Conservation (phyloP, 2,329 filamentous ascomycete species). For the Alternaria panax region DNA sequence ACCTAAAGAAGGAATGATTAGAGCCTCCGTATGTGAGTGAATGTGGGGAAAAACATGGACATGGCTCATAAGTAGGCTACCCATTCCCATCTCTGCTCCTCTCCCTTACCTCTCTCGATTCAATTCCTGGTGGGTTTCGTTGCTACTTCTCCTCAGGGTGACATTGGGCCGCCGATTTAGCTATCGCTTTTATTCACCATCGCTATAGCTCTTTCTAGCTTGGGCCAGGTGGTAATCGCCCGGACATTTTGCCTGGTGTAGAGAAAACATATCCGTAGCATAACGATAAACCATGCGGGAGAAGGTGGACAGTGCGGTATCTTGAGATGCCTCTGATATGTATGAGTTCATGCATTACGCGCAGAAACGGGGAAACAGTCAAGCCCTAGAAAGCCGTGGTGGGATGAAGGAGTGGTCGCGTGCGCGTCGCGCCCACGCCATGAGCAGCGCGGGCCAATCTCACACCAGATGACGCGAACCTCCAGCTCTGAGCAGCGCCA, state of each 20-base stretch:
- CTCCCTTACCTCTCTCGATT: background rate
- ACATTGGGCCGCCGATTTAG: background rate
- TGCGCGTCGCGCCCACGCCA: background rate
- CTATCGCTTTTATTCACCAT: background rate
- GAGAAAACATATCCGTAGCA: background rate
- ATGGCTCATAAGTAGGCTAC: background rate
- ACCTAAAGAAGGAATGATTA: background rate
- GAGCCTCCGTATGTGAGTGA: no score
- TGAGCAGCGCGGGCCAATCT: background rate
- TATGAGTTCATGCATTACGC: background rate
- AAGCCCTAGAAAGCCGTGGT: background rate
- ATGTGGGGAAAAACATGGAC: background rate
- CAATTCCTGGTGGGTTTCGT: background rate
- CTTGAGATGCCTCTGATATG: background rate
- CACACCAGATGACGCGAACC: conserved; percentile 1
- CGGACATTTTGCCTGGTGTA: background rate
- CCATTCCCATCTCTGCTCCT: background rate
- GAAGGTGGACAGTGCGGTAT: no score
- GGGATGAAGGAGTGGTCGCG: background rate
- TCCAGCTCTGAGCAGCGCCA: conserved; percentile 47
- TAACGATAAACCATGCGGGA: no score
- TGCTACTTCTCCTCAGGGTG: background rate
- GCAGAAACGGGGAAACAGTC: background rate
- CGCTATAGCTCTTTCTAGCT: background rate
- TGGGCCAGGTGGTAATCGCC: background rate